These are phyloP conservation scores for Oryza longistaminata DNA, from an alignment of 176 grass and related monocot species.

Conservation along the genomic window DNA sequence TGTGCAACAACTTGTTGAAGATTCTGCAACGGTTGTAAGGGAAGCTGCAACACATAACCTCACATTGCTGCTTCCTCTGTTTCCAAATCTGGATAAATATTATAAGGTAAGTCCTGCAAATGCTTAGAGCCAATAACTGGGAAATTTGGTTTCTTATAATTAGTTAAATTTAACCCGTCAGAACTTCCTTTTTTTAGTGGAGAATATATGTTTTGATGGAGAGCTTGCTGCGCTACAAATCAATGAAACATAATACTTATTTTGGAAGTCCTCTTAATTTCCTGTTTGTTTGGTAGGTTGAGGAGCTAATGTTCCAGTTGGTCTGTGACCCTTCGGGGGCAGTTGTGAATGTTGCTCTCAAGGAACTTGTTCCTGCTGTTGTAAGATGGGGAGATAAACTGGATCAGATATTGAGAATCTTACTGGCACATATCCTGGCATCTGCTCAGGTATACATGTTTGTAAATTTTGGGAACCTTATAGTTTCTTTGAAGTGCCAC, in stretches of 20 bases:
- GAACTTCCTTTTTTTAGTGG: not conserved
- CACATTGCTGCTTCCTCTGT: slow-evolving; percentile 84
- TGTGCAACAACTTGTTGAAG: slow-evolving; percentile 95
- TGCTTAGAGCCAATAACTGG: slow-evolving; percentile 48
- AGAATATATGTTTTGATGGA: slow-evolving; percentile 24
- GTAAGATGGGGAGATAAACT: slow-evolving; percentile 96
- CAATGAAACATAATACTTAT: slow-evolving; percentile 26
- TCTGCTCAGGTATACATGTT: slow-evolving; percentile 75
- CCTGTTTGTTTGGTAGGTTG: slow-evolving; percentile 65
- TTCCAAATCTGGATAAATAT: slow-evolving; percentile 92
- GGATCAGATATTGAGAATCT: slow-evolving; percentile 79
- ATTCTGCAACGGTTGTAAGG: slow-evolving; percentile 86
- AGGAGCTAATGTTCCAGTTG: slow-evolving; percentile 96
- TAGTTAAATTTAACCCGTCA: slow-evolving; percentile 49
- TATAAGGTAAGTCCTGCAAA: slow-evolving; percentile 80
- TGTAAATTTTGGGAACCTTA: slow-evolving; percentile 23
- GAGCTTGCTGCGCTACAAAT: slow-evolving; percentile 27
- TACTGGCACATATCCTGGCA: slow-evolving; percentile 76
- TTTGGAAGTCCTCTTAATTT: slow-evolving; percentile 40
- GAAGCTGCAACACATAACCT: slow-evolving; percentile 91
- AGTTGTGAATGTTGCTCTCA: slow-evolving; percentile 84
- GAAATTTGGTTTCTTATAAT: slow-evolving; percentile 52
- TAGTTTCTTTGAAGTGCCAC: slow-evolving; percentile 25
- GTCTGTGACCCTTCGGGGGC: slow-evolving; percentile 82
- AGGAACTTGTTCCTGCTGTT: slow-evolving; percentile 82